Conservation (phyloP, 1,139 yeast species). For the Candida sp. region DNA sequence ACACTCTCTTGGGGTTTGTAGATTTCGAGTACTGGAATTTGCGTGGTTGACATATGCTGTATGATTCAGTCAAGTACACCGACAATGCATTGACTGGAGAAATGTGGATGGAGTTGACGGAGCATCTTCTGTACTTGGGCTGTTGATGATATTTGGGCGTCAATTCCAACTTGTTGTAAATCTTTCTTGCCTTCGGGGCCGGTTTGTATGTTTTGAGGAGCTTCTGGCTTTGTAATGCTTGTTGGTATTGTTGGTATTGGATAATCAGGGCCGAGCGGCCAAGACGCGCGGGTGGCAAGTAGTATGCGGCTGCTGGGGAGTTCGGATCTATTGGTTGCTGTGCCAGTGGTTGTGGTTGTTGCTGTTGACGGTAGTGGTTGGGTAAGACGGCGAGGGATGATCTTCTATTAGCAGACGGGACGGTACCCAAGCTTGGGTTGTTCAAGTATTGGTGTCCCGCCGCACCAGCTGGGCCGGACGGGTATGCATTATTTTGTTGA, state of each 20-base stretch:
- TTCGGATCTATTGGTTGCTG: constrained; percentile 9
- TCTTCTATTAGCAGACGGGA: constrained; percentile 24
- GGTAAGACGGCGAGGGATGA: constrained; percentile 41
- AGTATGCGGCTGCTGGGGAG: constrained; percentile 11
- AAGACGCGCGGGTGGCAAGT: constrained; percentile 17
- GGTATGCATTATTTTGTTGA: constrained; percentile 12
- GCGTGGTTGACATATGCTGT: constrained; percentile 84
- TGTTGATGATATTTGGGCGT: constrained; percentile 64
- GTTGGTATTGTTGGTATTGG: constrained; percentile 44
- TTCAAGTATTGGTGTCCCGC: constrained; percentile 10
- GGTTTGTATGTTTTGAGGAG: constrained; percentile 27
- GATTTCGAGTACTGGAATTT: constrained; percentile 81
- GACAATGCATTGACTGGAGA: constrained; percentile 92
- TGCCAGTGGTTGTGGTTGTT: constrained; percentile 12
- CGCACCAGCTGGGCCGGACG: constrained; percentile 8
- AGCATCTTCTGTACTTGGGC: constrained; percentile 83
- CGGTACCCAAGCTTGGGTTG: constrained; percentile 8
- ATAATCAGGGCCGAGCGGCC: constrained; percentile 41
- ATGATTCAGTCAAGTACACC: constrained; percentile 77
- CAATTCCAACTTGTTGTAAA: constrained; percentile 55
- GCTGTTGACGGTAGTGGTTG: constrained; percentile 21
- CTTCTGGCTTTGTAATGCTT: constrained; percentile 30
- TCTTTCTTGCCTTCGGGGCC: constrained; percentile 41
- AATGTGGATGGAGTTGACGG: constrained; percentile 75
- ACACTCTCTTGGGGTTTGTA: constrained; percentile 88